Evolutionary conservation across 495 filamentous ascomycete species (phyloP), one percentile per base, ranked within the genome.

Genomic region (Aspergillus homomorphus): DNA sequence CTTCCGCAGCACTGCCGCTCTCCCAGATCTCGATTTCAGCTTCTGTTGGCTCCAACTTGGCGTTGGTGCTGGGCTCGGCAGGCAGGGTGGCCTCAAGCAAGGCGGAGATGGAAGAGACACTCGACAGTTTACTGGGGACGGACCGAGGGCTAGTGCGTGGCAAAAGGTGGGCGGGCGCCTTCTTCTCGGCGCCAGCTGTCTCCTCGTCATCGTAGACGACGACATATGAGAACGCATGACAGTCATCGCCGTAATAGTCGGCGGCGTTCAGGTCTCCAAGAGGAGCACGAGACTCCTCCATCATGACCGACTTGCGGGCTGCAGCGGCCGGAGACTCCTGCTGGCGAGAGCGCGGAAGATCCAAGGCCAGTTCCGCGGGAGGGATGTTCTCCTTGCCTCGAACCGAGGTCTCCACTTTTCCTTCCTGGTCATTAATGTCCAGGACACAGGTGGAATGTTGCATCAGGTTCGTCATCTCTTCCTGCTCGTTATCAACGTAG

Each of bases 321-420:
- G 58, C 61, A 3, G 62, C 62, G 15, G 70, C 51, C 45, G 70
- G 67, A 24, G 74, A 75, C n/a, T 63, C 58, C 53, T 66, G 62
- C 45, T 66, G 58, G 15, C 24, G 58, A 19, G 71, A 65, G 24
- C 53, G 58, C 28, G 73, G 70, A 1, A 75, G 51, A 8, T 69
- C 62, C 19, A 75, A 61, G 4, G 70, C 75, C 33, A 75, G 51
- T 33, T 78, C 69, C 20, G 65, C 57, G 46, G 74, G 69, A 6
- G 93, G 89, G 18, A 95, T 87, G 65, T 98, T 98, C 77, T 98
- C 94, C 77, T 97, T 97, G 44, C 89, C 90, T 22, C 86, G 80
- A 57, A 84, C 82, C 20, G 79, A 79, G 7, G 72, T 63, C 49
- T 62, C 62, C 16, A 50, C 26, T 58, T 71, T 78, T n/a, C 63